phyloP scores from a whole-genome alignment of 164 flowering plant species.

The Warburgia ugandensis region DNA sequence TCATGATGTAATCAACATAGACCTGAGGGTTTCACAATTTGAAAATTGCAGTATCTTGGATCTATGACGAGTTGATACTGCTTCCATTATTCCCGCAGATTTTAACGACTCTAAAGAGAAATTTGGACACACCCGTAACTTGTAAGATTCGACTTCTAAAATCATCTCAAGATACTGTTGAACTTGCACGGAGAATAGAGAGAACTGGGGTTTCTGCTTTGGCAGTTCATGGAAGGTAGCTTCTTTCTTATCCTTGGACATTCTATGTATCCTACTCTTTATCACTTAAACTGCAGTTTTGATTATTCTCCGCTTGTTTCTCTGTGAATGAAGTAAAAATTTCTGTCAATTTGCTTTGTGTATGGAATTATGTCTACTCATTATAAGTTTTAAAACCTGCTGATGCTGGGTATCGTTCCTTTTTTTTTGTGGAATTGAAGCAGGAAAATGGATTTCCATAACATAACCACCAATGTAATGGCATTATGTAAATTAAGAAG shows the following conservation, averaged over 20 bases:
- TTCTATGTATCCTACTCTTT: no score
- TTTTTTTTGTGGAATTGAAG: no score
- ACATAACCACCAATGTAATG: no score
- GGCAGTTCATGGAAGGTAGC: constrained; percentile 94
- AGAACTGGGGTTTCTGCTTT: constrained; percentile 90
- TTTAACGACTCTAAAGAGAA: constrained; percentile 79
- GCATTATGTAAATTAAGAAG: no score
- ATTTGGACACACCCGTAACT: constrained; percentile 64
- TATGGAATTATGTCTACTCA: no score
- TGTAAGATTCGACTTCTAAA: constrained; percentile 89
- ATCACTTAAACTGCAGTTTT: no score
- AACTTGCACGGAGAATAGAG: constrained; percentile 75
- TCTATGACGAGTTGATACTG: neutral
- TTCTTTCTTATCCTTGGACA: neutral
- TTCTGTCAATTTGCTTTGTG: no score
- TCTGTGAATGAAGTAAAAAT: no score
- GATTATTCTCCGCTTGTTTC: no score
- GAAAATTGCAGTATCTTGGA: neutral
- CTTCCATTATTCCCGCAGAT: constrained; percentile 40
- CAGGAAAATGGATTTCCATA: no score
- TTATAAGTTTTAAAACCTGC: no score
- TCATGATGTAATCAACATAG: constrained; percentile 60
- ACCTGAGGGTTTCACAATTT: neutral
- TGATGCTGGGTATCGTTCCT: no score
- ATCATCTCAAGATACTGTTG: constrained; percentile 68